Conservation (phyloP, 2,329 filamentous ascomycete species). For the Ascochyta rabiei region DNA sequence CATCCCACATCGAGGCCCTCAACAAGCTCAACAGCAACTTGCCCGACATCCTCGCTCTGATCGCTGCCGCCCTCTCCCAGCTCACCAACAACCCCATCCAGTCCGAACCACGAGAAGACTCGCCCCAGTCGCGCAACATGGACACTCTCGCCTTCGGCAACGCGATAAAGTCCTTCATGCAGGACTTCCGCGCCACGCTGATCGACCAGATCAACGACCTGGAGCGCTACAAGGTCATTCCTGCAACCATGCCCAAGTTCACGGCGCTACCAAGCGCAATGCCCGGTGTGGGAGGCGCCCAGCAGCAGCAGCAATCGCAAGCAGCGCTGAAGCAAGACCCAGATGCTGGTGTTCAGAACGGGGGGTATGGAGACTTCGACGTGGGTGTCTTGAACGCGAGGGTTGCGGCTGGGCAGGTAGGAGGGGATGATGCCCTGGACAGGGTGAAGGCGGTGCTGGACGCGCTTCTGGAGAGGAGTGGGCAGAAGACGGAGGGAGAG, state of each 20-base stretch:
- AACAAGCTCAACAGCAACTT: constrained; percentile 37
- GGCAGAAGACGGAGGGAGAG: constrained; percentile 14
- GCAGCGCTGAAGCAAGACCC: constrained; percentile 18
- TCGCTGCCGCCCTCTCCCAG: constrained; percentile 78
- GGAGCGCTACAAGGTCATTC: constrained; percentile 41
- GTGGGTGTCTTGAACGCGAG: constrained; percentile 89
- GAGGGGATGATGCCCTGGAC: constrained; percentile 81
- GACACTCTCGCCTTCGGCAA: constrained; percentile 61
- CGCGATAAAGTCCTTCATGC: constrained; percentile 74
- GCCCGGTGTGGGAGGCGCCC: constrained; percentile 13
- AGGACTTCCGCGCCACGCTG: constrained; percentile 47
- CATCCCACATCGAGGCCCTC: constrained; percentile 41
- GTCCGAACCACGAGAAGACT: constrained; percentile 41
- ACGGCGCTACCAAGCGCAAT: constrained; percentile 13
- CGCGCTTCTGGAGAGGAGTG: constrained; percentile 29
- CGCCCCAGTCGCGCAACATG: constrained; percentile 52
- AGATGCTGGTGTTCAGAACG: constrained; percentile 49
- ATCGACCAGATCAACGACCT: constrained; percentile 40
- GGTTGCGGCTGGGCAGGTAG: constrained; percentile 78
- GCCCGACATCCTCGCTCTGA: constrained; percentile 69
- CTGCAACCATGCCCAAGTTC: constrained; percentile 32
- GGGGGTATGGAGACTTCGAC: constrained; percentile 66
- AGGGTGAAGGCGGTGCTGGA: constrained; percentile 64
- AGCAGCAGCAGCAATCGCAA: constrained; percentile 8
- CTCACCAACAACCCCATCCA: constrained; percentile 58